Conservation (phyloP, 768 basidiomycete species). For the Trametes elegans region DNA sequence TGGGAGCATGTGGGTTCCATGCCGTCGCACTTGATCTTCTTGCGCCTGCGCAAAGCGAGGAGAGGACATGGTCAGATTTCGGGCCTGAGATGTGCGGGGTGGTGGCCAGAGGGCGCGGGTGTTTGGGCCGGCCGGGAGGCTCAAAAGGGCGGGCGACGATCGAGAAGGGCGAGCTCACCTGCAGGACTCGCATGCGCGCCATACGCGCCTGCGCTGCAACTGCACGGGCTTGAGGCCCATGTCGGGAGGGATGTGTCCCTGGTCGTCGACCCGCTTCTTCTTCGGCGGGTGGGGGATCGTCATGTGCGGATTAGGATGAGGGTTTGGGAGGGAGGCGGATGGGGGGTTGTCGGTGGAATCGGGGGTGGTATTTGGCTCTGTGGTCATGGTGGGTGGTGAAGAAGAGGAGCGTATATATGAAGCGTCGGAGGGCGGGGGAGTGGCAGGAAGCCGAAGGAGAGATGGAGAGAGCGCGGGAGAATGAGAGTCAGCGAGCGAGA, state of each 20-base stretch:
- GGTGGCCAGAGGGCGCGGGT: constrained; percentile 16
- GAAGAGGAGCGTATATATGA: constrained; percentile 24
- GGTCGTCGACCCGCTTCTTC: constrained; percentile 76
- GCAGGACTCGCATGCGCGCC: constrained; percentile 90
- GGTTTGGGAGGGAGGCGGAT: constrained; percentile 18
- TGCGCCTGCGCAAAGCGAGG: constrained; percentile 50
- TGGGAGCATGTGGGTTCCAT: constrained; percentile 84
- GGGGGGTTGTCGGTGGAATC: constrained; percentile 51
- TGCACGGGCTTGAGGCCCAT: constrained; percentile 67
- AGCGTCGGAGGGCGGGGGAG: constrained; percentile 4
- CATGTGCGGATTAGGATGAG: constrained; percentile 21
- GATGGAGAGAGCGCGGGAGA: not conserved
- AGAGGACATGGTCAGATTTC: constrained; percentile 20
- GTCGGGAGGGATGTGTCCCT: constrained; percentile 43
- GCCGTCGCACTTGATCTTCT: constrained; percentile 94
- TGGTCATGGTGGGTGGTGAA: constrained; percentile 22
- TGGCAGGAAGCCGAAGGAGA: constrained; percentile 2
- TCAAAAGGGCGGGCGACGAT: constrained; percentile 14
- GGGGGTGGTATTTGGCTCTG: constrained; percentile 22
- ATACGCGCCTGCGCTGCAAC: constrained; percentile 76
- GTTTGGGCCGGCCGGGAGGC: not conserved
- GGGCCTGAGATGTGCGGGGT: constrained; percentile 16
- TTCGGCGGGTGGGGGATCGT: constrained; percentile 49
- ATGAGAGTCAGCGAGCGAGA: not conserved
- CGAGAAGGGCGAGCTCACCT: constrained; percentile 46